Evolutionary conservation across 2,329 filamentous ascomycete genomes (phyloP).

Genomic region (Aspergillus thermomutatus): DNA sequence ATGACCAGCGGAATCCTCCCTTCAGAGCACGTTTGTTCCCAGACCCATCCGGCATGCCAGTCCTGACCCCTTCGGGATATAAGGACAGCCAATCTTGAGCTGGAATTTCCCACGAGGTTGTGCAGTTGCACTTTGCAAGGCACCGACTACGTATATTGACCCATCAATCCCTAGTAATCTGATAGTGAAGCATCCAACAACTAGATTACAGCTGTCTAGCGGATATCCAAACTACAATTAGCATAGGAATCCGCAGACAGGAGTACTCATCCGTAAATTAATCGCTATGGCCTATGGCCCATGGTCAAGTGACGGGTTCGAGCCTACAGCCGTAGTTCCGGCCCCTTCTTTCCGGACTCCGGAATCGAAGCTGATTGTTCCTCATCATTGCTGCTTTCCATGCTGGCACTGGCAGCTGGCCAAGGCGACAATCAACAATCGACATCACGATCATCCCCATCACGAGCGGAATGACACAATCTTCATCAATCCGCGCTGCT

Average conservation of each 20-base stretch:
- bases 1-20: constrained; percentile 1
- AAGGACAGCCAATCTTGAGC: constrained; percentile 2
- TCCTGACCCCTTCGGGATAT: background rate
- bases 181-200: too few species aligned
- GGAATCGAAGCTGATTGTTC: background rate
- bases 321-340: background rate
- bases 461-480: background rate
- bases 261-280: too few species aligned
- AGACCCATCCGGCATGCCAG: constrained; percentile 4
- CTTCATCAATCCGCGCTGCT: background rate
- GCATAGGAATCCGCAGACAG: background rate
- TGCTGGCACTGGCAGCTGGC: too few species aligned
- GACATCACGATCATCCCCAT: background rate
- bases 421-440: too few species aligned
- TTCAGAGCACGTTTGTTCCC: constrained; percentile 3
- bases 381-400: too few species aligned
- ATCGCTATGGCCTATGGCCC: too few species aligned
- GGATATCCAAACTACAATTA: background rate
- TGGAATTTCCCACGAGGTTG: constrained; percentile 1
- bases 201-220: background rate
- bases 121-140: background rate
- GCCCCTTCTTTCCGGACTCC: background rate
- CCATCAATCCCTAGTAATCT: too few species aligned
- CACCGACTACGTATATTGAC: background rate
- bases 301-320: background rate